phyloP scores from a whole-genome alignment of 1,284 basidiomycete genomes.

The Chondrostereum purpureum region DNA sequence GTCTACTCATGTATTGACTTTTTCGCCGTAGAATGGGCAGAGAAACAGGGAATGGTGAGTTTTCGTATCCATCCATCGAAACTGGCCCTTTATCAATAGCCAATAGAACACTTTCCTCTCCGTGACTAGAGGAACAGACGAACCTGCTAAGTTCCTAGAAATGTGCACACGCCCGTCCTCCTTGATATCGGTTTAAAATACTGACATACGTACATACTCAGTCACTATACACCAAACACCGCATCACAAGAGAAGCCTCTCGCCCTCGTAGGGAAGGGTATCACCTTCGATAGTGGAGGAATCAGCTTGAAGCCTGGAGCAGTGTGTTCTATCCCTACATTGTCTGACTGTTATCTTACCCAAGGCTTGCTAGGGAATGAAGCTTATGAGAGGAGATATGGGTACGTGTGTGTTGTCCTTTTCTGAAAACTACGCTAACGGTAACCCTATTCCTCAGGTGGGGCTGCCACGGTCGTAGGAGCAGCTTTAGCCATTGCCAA shows the following conservation, averaged over 20 bases:
- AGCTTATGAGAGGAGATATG: constrained; percentile 81
- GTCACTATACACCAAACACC: constrained; percentile 75
- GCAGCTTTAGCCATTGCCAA: constrained; percentile 76
- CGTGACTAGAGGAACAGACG: constrained; percentile 75
- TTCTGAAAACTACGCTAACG: too few relatives aligned
- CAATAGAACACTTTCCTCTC: constrained; percentile 84
- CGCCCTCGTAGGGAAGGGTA: constrained; percentile 83
- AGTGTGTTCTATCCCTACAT: constrained; percentile 30
- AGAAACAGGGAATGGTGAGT: constrained; percentile 72
- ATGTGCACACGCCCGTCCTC: constrained; percentile 45
- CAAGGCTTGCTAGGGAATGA: constrained; percentile 50
- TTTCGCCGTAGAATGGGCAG: constrained; percentile 59
- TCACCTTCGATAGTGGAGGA: constrained; percentile 87
- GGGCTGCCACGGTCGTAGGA: constrained; percentile 75
- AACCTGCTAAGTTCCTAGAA: constrained; percentile 85
- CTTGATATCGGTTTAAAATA: constrained; percentile 1
- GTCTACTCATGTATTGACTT: neutral
- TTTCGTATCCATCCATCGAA: too few relatives aligned
- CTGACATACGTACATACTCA: constrained; percentile 19
- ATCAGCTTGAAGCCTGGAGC: constrained; percentile 78
- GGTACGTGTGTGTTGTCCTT: constrained; percentile 45
- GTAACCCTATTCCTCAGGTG: too few relatives aligned
- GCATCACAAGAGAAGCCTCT: constrained; percentile 53
- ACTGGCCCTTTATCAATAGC: too few relatives aligned
- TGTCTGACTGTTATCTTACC: neutral